These are phyloP conservation scores for Crepidotus variabilis DNA, from an alignment of 768 basidiomycete genomes.

Conservation along the genomic window DNA sequence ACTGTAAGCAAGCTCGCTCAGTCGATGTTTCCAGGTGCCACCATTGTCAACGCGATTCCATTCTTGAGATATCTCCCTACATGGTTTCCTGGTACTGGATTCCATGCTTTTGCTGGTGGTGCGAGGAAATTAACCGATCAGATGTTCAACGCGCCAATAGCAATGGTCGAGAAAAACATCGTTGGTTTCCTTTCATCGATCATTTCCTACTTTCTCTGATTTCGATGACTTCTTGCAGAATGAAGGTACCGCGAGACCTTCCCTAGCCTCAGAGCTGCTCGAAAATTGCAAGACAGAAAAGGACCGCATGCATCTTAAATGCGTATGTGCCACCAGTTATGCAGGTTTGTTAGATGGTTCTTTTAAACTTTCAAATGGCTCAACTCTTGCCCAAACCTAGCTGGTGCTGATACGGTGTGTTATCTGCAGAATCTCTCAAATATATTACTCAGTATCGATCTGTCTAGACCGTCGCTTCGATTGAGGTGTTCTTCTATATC, in stretches of 20 bases:
- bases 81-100: slow-evolving; percentile 13
- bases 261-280: slow-evolving; percentile 4
- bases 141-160: slow-evolving; percentile 1
- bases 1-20: slow-evolving; percentile 3
- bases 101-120: slow-evolving; percentile 7
- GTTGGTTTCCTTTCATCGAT: not conserved
- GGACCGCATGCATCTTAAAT: slow-evolving; percentile 5
- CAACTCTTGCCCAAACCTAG: not conserved
- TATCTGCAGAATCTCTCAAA: not conserved
- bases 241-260: slow-evolving; percentile 7
- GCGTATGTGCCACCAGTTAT: slow-evolving; percentile 9
- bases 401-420: slow-evolving; percentile 14
- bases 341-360: slow-evolving; percentile 4
- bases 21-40: slow-evolving; percentile 8
- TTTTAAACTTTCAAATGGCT: not conserved
- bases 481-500: slow-evolving; percentile 23
- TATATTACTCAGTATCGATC: not conserved
- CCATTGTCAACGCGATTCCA: slow-evolving; percentile 10
- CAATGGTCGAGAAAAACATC: not conserved
- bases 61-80: slow-evolving; percentile 11
- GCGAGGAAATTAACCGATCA: not conserved
- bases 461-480: slow-evolving; percentile 11
- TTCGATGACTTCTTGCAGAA: not conserved
- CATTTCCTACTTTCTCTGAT: not conserved
- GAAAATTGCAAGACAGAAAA: slow-evolving; percentile 3